A percentile compares a stretch with the other conserved stretches of the same genome.
Conservation (phyloP, 1,139 yeast species). For the Kurtzmaniella natalensis region DNA sequence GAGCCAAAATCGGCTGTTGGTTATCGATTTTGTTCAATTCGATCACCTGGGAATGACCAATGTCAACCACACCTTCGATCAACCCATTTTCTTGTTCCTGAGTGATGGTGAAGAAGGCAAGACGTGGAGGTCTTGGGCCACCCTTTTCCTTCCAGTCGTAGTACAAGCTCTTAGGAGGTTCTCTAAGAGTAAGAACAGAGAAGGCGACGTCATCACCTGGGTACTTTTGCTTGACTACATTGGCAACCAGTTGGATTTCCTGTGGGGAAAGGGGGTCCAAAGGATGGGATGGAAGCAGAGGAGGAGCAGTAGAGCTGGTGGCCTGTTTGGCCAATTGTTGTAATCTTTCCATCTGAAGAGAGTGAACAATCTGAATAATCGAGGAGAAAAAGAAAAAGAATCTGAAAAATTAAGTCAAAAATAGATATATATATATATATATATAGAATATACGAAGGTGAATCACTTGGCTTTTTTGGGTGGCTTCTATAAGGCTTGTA, state of each 20-base stretch:
- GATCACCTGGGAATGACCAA: constrained; percentile 43
- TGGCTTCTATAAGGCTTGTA: too few species aligned
- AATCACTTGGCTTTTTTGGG: too few species aligned
- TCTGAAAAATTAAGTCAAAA: neutral
- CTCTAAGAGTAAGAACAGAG: constrained; percentile 67
- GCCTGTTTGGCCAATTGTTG: constrained; percentile 63
- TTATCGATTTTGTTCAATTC: constrained; percentile 49
- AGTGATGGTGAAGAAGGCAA: constrained; percentile 61
- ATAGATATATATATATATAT: too few species aligned
- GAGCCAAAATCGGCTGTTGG: constrained; percentile 71
- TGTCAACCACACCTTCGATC: constrained; percentile 65
- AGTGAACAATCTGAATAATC: constrained; percentile 1
- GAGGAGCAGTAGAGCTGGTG: constrained; percentile 51
- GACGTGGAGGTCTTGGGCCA: constrained; percentile 60
- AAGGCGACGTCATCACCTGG: constrained; percentile 47
- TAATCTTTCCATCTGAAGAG: constrained; percentile 54
- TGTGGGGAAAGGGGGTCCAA: constrained; percentile 64
- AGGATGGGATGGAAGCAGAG: constrained; percentile 59
- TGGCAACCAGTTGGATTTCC: constrained; percentile 43
- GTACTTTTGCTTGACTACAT: constrained; percentile 28
- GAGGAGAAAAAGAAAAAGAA: neutral
- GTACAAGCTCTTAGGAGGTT: constrained; percentile 61
- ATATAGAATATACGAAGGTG: too few species aligned
- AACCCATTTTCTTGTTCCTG: constrained; percentile 58
- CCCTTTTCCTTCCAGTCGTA: constrained; percentile 61